phyloP scores from a whole-genome alignment of 352 stramenopile genomes.

The Globisporangium carolinianum region DNA sequence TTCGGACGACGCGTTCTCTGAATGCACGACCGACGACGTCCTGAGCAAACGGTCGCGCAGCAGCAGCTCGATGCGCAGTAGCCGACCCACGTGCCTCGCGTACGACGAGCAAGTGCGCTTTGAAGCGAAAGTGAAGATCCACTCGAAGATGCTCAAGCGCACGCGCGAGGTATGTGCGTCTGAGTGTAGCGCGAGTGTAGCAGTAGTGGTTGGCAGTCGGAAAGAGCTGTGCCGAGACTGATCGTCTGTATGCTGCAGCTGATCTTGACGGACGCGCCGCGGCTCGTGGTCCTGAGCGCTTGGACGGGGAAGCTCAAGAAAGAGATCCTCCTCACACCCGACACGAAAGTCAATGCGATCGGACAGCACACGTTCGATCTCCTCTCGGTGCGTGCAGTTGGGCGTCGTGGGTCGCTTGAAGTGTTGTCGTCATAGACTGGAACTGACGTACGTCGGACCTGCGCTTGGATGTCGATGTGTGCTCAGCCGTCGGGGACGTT shows the following conservation, averaged over 20 bases:
- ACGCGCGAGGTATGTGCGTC: slow-evolving; percentile 41
- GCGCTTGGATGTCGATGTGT: background rate
- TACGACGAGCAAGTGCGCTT: slow-evolving; percentile 65
- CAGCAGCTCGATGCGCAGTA: slow-evolving; percentile 51
- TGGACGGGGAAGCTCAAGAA: slow-evolving; percentile 71
- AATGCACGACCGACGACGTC: slow-evolving; percentile 54
- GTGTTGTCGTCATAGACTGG: no score
- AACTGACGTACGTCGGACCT: background rate
- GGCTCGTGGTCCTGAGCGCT: slow-evolving; percentile 59
- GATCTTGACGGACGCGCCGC: slow-evolving; percentile 62
- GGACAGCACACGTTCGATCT: slow-evolving; percentile 74
- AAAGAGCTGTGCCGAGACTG: background rate
- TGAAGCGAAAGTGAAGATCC: slow-evolving; percentile 70
- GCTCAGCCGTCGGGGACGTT: slow-evolving; percentile 20
- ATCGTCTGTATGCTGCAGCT: slow-evolving; percentile 19
- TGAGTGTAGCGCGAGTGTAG: background rate
- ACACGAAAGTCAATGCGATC: slow-evolving; percentile 65
- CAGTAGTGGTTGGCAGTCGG: background rate
- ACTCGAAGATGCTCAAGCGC: slow-evolving; percentile 74
- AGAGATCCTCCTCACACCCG: slow-evolving; percentile 50
- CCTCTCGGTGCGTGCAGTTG: slow-evolving; percentile 35
- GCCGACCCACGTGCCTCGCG: slow-evolving; percentile 46
- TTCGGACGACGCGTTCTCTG: slow-evolving; percentile 65
- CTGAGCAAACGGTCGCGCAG: slow-evolving; percentile 49
- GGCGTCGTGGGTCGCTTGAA: no score